These are phyloP conservation scores for Torrubiella hemipterigena DNA, from an alignment of 2,329 filamentous ascomycete species.

Conservation along the genomic window DNA sequence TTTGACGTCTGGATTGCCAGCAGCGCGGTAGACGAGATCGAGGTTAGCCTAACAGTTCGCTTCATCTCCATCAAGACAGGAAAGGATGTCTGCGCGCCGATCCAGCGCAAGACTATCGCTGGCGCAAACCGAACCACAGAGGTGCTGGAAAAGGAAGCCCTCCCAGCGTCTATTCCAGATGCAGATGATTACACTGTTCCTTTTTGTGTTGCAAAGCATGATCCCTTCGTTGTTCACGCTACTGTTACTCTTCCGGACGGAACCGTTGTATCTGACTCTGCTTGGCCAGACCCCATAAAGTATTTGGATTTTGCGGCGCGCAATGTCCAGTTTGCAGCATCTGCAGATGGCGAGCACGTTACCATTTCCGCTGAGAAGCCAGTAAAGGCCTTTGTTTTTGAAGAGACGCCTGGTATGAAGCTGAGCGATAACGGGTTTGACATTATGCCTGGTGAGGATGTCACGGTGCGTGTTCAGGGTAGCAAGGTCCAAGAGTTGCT, in stretches of 20 bases:
- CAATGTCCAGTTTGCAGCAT: conserved; percentile 17
- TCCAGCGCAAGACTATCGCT: conserved; percentile 12
- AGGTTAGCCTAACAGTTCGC: conserved; percentile 15
- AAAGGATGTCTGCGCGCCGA: conserved; percentile 13
- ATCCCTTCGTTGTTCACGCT: conserved; percentile 29
- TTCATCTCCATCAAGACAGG: conserved; percentile 25
- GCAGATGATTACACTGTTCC: conserved; percentile 8
- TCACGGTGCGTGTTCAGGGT: conserved; percentile 35
- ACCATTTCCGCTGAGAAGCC: conserved; percentile 25
- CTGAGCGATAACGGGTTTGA: conserved; percentile 44
- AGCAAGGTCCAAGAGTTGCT: background rate
- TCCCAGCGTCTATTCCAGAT: background rate
- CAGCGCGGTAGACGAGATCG: conserved; percentile 9
- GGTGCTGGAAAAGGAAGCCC: background rate
- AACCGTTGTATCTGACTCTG: conserved; percentile 30
- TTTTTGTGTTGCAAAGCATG: conserved; percentile 20
- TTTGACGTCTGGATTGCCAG: conserved; percentile 27
- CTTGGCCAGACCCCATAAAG: conserved; percentile 47
- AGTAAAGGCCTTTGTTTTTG: conserved; percentile 40
- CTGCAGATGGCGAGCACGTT: conserved; percentile 8
- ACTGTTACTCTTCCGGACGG: conserved; percentile 22
- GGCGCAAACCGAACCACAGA: conserved; percentile 16
- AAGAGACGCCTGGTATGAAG: conserved; percentile 26
- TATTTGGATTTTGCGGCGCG: conserved; percentile 35
- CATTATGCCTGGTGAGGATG: conserved; percentile 30